Conservation (phyloP, 257 asterid genomes). For the Cynanchum wilfordii region DNA sequence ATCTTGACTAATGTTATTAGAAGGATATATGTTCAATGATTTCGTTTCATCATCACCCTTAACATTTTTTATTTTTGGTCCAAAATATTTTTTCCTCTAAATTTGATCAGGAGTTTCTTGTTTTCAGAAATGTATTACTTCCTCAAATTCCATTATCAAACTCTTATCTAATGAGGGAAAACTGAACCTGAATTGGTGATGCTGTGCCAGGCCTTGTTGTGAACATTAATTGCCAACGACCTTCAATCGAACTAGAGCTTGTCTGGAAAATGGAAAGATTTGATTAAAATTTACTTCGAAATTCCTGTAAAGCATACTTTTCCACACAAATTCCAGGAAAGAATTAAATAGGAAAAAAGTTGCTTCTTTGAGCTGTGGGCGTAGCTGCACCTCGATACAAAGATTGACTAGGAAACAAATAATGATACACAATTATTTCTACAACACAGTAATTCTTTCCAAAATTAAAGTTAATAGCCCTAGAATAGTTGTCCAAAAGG, state of each 20-base stretch:
- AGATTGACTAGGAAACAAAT: neutral
- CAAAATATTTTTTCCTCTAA: neutral
- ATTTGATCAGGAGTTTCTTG: neutral
- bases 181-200: constrained; percentile 76
- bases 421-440: neutral
- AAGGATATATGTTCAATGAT: neutral
- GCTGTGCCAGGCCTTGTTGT: constrained; percentile 94
- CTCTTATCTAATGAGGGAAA: neutral
- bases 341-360: neutral
- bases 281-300: neutral
- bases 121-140: neutral
- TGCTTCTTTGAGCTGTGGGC: neutral
- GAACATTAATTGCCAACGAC: constrained; percentile 92
- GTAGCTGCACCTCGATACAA: neutral
- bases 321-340: neutral
- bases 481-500: neutral
- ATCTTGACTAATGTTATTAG: neutral
- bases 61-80: neutral
- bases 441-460: neutral
- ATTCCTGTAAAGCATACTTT: neutral
- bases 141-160: neutral
- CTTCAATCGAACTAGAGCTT: constrained; percentile 79
- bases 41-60: neutral
- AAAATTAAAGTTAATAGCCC: neutral
- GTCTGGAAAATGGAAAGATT: constrained; percentile 40